phyloP scores from a whole-genome alignment of 2,329 filamentous ascomycete species.

The Aspergillus jensenii region DNA sequence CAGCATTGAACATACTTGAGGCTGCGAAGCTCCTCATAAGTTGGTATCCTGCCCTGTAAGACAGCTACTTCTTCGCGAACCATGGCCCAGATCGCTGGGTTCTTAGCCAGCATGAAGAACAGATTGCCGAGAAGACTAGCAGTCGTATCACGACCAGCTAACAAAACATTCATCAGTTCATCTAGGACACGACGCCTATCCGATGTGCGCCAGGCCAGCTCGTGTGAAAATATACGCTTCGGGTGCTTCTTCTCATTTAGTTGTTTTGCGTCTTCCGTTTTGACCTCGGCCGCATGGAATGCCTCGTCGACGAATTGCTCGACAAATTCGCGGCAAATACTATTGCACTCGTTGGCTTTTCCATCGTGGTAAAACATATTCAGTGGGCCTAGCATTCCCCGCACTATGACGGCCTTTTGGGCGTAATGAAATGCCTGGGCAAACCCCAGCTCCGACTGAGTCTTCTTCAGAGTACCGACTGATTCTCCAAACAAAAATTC shows the following conservation, averaged over 20 bases:
- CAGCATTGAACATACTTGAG: slow-evolving; percentile 23
- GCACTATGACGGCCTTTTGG: slow-evolving; percentile 20
- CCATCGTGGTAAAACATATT: slow-evolving; percentile 16
- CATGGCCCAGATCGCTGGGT: slow-evolving; percentile 30
- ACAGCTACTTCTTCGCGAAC: slow-evolving; percentile 32
- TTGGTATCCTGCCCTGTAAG: slow-evolving; percentile 16
- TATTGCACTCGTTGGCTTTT: slow-evolving; percentile 28
- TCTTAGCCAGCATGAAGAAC: slow-evolving; percentile 38
- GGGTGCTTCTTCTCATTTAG: not conserved
- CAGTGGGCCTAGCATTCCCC: slow-evolving; percentile 15
- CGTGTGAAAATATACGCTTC: slow-evolving; percentile 43
- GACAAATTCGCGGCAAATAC: slow-evolving; percentile 35
- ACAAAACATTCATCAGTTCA: slow-evolving; percentile 50
- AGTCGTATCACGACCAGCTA: slow-evolving; percentile 55
- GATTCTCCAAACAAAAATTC: slow-evolving; percentile 76
- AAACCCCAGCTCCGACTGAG: slow-evolving; percentile 19
- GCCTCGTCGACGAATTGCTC: slow-evolving; percentile 41
- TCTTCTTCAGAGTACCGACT: slow-evolving; percentile 37
- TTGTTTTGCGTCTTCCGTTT: slow-evolving; percentile 17
- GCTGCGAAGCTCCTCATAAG: slow-evolving; percentile 24
- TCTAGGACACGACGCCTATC: slow-evolving; percentile 44
- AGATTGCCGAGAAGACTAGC: slow-evolving; percentile 42
- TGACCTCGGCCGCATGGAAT: slow-evolving; percentile 18
- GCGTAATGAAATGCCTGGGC: slow-evolving; percentile 29
- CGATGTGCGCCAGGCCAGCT: slow-evolving; percentile 43